Evolutionary conservation across 352 stramenopile species (phyloP).

Genomic region (Phytophthora palmivora): DNA sequence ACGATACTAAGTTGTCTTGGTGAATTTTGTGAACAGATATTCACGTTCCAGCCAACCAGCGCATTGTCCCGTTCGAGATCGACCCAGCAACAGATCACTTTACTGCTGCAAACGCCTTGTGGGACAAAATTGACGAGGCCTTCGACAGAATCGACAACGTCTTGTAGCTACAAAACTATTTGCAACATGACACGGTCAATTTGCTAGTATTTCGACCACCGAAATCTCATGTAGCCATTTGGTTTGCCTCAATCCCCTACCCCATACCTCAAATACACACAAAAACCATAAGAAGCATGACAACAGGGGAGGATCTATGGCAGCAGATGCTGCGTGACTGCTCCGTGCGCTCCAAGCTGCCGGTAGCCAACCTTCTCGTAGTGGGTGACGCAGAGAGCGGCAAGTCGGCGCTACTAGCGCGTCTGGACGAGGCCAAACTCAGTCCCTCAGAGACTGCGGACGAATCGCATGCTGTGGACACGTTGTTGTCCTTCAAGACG

Average conservation of each 20-base stretch:
- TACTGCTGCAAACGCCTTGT: constrained; percentile 63
- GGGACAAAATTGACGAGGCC: constrained; percentile 72
- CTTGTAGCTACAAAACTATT: constrained; percentile 32
- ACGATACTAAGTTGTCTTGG: neutral
- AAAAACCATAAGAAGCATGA: neutral
- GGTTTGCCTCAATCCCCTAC: too few relatives aligned
- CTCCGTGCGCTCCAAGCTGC: constrained; percentile 80
- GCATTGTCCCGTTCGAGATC: constrained; percentile 67
- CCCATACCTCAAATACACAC: neutral
- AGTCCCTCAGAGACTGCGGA: constrained; percentile 14
- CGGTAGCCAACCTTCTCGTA: constrained; percentile 68
- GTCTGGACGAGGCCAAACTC: constrained; percentile 56
- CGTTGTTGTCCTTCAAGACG: constrained; percentile 67
- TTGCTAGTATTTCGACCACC: too few relatives aligned
- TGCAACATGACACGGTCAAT: neutral
- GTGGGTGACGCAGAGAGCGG: constrained; percentile 78
- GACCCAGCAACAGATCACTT: constrained; percentile 61
- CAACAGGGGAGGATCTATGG: constrained; percentile 63
- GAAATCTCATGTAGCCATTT: neutral
- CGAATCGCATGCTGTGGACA: constrained; percentile 44
- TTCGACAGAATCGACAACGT: constrained; percentile 68
- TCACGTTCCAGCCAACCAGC: constrained; percentile 62
- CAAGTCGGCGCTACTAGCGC: constrained; percentile 71
- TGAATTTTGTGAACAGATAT: constrained; percentile 49
- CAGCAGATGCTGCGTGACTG: constrained; percentile 86